Conservation (phyloP, 2,329 filamentous ascomycete genomes). For the Allantophomopsis cytisporea region DNA sequence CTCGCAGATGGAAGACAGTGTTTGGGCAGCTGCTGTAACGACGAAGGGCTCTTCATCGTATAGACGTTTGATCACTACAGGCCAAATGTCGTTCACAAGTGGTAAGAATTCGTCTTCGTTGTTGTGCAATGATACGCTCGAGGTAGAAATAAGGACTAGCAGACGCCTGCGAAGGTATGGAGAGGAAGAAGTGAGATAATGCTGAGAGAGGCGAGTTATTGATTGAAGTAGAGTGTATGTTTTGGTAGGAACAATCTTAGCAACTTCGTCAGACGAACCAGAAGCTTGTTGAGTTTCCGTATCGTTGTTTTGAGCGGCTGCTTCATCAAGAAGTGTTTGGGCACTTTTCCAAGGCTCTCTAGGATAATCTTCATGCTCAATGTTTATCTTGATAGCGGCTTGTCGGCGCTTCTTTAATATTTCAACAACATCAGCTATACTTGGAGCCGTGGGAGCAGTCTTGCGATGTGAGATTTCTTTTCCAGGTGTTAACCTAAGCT, state of each 20-base stretch:
- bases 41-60: slow-evolving; percentile 57
- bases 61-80: slow-evolving; percentile 57
- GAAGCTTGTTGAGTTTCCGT: slow-evolving; percentile 21
- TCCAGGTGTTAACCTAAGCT: slow-evolving; percentile 22
- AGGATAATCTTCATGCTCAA: slow-evolving; percentile 15
- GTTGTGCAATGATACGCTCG: slow-evolving; percentile 55
- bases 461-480: slow-evolving; percentile 24
- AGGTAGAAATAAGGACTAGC: slow-evolving; percentile 61
- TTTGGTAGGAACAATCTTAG: slow-evolving; percentile 54
- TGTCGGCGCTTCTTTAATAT: slow-evolving; percentile 40
- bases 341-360: slow-evolving; percentile 19
- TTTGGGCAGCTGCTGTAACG: slow-evolving; percentile 53
- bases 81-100: slow-evolving; percentile 83
- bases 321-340: slow-evolving; percentile 19
- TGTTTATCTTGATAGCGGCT: slow-evolving; percentile 5
- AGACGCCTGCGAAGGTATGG: slow-evolving; percentile 67
- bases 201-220: slow-evolving; percentile 73
- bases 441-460: slow-evolving; percentile 20
- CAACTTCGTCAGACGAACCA: slow-evolving; percentile 24
- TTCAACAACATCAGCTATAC: slow-evolving; percentile 31
- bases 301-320: slow-evolving; percentile 19
- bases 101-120: slow-evolving; percentile 81
- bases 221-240: slow-evolving; percentile 71
- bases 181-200: slow-evolving; percentile 79
- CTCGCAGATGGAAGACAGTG: slow-evolving; percentile 54